These are phyloP conservation scores for Capsicum rhomboideum DNA, from an alignment of 257 asterid genomes.

Conservation along the genomic window DNA sequence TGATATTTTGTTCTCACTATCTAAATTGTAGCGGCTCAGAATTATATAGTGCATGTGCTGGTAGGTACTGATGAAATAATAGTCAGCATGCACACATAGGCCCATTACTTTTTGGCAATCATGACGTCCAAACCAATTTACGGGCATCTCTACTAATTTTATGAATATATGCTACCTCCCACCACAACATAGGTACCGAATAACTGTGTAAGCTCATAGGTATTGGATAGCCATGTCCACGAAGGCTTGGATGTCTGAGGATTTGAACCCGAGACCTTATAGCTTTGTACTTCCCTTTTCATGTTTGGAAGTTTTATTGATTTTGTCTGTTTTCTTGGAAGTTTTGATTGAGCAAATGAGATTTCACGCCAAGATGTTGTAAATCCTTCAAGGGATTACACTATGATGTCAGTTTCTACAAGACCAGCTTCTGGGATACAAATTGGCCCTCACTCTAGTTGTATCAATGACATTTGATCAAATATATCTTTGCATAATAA, in stretches of 20 bases:
- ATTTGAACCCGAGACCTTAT: not conserved
- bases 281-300: not conserved
- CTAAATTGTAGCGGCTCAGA: not conserved
- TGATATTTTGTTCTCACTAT: not conserved
- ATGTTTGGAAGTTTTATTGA: not conserved
- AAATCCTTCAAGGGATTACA: no score
- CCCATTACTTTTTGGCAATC: not conserved
- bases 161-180: no score
- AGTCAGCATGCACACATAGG: no score
- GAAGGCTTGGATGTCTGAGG: no score
- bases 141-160: not conserved
- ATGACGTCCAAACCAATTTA: not conserved
- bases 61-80: no score
- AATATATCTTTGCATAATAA: not conserved
- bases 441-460: not conserved
- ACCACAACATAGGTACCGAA: not conserved
- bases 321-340: not conserved
- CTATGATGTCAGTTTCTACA: not conserved
- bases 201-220: no score
- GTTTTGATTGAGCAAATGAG: not conserved
- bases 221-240: no score
- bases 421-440: not conserved
- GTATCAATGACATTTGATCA: not conserved
- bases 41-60: not conserved
- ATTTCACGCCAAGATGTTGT: no score